phyloP scores from a whole-genome alignment of 2,329 filamentous ascomycete genomes.

The Pseudogymnoascus verrucosus region DNA sequence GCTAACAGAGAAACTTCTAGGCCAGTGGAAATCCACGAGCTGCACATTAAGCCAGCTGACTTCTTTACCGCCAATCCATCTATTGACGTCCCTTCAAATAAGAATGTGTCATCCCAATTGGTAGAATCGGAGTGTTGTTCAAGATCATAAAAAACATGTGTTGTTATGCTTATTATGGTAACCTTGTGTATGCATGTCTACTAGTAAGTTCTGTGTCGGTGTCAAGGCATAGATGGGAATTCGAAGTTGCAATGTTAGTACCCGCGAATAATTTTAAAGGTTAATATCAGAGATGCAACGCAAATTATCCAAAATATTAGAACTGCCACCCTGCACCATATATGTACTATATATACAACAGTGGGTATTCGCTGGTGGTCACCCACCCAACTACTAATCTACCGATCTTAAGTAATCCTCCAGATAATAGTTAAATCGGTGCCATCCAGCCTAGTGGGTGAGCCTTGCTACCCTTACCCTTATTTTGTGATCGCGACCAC shows the following conservation, averaged over 20 bases:
- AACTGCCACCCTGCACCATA: too few relatives aligned
- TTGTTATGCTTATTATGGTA: too few relatives aligned
- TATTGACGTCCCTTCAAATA: slow-evolving; percentile 59
- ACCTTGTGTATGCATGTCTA: background rate
- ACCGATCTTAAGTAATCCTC: too few relatives aligned
- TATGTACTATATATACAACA: too few relatives aligned
- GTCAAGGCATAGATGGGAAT: background rate
- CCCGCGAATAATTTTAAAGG: background rate
- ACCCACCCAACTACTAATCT: too few relatives aligned
- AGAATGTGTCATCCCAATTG: slow-evolving; percentile 25
- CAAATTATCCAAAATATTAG: too few relatives aligned
- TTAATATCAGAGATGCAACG: too few relatives aligned
- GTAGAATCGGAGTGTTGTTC: background rate
- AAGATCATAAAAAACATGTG: background rate
- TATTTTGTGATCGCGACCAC: too few relatives aligned
- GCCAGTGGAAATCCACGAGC: slow-evolving; percentile 71
- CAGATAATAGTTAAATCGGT: too few relatives aligned
- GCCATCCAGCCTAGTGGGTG: too few relatives aligned
- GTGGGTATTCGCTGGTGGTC: too few relatives aligned
- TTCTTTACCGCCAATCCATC: slow-evolving; percentile 51
- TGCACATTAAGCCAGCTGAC: slow-evolving; percentile 55
- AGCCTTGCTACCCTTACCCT: too few relatives aligned
- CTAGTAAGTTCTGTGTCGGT: background rate
- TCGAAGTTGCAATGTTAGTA: background rate
- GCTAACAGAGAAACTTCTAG: slow-evolving; percentile 9